Base-by-base conservation (phyloP, 306 rosid genomes). In the Gillenia trifoliata region DNA sequence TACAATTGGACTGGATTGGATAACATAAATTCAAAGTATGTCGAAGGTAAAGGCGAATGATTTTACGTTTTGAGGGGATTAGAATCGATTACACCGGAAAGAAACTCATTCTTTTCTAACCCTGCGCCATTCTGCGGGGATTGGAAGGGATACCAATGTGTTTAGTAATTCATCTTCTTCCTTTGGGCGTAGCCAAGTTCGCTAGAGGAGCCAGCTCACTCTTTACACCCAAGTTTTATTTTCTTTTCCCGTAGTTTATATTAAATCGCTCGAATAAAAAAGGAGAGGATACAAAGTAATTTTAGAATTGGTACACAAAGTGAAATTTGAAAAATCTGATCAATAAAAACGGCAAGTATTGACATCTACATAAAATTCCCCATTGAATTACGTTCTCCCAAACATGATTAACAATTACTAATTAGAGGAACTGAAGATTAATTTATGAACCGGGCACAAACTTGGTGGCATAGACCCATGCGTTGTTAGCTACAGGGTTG, bases 381-480 rank as follows among this genome's bases (percentile, higher is more conserved):
- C 31, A 23, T 50, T 63, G 30, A 31, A 60, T 68, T 49, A 63
- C 80, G 71, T 74, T 62, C 76, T 61, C 66, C 73, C 75, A 66
- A 19, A 47, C 52, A 66, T 64, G 30, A 79, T 30, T 3, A 22
- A 56, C 28, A 56, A 29, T 38, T 71, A 56, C 52, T 47, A 47
- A 15, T 5, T 47, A 16, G 56, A 40, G 40, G 12, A 20, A 33
- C 26, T 40, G 20, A 20, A 41, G 76, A 30, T 60, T 8, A 40
- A 59, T 72, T 78, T 83, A 93, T 72, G 96, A 85, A 6, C 96
- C 98, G 2, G 98, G 98, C 23, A 78, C 87, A 75, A 93, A 93
- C 86, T 91, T 93, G 61, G 98, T 93, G 70, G 98, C 97, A 81
- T 89, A 93, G 77, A 88, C 93, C 98, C 98, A 93, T 4, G 96